Evolutionary conservation across 306 rosid species (phyloP).

Genomic region (Vicia sativa): DNA sequence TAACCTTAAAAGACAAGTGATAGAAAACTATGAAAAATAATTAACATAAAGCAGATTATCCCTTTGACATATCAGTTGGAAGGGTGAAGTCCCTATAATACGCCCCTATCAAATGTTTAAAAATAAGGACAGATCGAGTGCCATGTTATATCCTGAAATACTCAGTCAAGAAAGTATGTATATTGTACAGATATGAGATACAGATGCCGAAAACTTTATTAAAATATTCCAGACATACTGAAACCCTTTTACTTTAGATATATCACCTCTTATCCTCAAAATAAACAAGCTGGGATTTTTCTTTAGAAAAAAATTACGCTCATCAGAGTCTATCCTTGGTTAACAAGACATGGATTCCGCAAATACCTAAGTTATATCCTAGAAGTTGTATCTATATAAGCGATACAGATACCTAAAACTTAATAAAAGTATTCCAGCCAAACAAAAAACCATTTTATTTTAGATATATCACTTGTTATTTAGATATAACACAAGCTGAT

Average conservation of each 20-base stretch:
- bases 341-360: conserved; percentile 18
- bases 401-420: neutral
- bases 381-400: neutral
- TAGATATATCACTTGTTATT: neutral
- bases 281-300: neutral
- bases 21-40: neutral
- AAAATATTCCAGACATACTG: conserved; percentile 16
- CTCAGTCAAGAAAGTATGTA: neutral
- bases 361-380: conserved; percentile 2
- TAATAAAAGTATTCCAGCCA: neutral
- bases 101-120: neutral
- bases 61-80: conserved; percentile 27
- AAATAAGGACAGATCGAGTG: conserved; percentile 14
- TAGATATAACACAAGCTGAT: neutral
- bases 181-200: neutral
- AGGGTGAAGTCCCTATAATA: conserved; percentile 1
- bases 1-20: conserved; percentile 17
- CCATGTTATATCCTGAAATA: conserved; percentile 17
- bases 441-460: conserved; percentile 1
- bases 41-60: conserved; percentile 21
- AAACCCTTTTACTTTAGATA: conserved; percentile 22
- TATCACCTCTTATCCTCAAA: conserved; percentile 30
- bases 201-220: conserved; percentile 4
- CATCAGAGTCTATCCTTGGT: conserved; percentile 30
- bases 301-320: neutral